phyloP scores from a whole-genome alignment of 1,139 yeast genomes.

The Eremothecium sinecaudum region DNA sequence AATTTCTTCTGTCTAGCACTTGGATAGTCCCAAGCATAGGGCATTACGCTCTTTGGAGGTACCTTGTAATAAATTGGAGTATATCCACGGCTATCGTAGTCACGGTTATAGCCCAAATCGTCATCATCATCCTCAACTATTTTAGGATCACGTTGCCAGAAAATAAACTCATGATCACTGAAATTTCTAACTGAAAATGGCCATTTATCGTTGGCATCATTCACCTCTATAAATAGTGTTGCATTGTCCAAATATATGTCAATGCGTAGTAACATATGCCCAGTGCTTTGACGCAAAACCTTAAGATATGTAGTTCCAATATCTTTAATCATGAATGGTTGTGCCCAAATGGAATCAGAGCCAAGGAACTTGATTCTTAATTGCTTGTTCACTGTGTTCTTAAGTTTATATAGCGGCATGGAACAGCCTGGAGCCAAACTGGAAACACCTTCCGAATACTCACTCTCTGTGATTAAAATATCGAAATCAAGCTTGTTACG shows the following conservation, averaged over 20 bases:
- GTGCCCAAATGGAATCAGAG: constrained; percentile 63
- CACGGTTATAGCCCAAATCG: constrained; percentile 34
- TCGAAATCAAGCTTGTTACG: constrained; percentile 51
- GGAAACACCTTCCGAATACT: constrained; percentile 56
- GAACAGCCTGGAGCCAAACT: constrained; percentile 44
- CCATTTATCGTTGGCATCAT: constrained; percentile 73
- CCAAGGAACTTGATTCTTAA: constrained; percentile 52
- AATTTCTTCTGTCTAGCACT: constrained; percentile 80
- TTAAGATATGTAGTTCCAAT: constrained; percentile 75
- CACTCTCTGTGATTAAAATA: constrained; percentile 36
- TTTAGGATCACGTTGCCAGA: constrained; percentile 80
- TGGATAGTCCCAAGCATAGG: constrained; percentile 96
- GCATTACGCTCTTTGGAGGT: constrained; percentile 92
- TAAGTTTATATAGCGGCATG: constrained; percentile 49
- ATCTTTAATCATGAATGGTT: constrained; percentile 77
- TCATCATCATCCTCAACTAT: constrained; percentile 32
- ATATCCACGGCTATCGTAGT: constrained; percentile 52
- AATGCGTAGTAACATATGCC: constrained; percentile 62
- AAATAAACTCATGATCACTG: constrained; percentile 71
- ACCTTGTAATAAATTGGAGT: constrained; percentile 68
- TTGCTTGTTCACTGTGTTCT: constrained; percentile 37
- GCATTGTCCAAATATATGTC: constrained; percentile 73
- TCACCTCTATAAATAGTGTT: constrained; percentile 66
- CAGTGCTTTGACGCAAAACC: constrained; percentile 48
- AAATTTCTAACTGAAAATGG: constrained; percentile 88